Evolutionary conservation across 129 eudicot species (phyloP).

Genomic region (Saussurea involucrata): DNA sequence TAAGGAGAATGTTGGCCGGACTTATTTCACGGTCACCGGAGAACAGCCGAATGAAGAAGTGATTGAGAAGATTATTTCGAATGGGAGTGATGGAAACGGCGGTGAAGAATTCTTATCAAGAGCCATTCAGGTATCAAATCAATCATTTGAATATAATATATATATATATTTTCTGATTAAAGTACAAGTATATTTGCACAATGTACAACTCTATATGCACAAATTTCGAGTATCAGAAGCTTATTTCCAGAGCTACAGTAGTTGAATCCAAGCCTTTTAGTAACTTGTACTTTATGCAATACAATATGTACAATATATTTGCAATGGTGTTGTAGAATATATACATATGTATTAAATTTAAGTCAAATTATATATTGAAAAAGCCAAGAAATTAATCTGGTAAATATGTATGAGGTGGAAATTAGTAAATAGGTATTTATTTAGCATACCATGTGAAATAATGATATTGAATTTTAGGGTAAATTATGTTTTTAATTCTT

Average conservation of each 20-base stretch:
- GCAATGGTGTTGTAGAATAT: no score
- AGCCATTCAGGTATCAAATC: constrained; percentile 69
- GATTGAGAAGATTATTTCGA: constrained; percentile 68
- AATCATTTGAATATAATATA: not conserved
- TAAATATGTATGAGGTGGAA: no score
- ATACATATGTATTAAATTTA: no score
- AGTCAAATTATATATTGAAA: no score
- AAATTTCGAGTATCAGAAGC: not conserved
- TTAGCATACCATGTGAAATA: no score
- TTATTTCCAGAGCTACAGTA: not conserved
- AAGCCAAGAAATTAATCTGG: no score
- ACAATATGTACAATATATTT: not conserved
- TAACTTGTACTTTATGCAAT: not conserved
- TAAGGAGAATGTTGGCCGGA: constrained; percentile 79
- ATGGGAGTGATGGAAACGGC: constrained; percentile 52
- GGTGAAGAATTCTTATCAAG: constrained; percentile 67
- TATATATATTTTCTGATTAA: no score
- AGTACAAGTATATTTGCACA: no score
- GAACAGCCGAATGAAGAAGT: constrained; percentile 70
- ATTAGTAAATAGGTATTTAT: no score
- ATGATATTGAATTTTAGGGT: no score
- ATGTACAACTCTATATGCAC: not conserved
- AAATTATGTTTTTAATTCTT: no score
- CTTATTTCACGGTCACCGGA: constrained; percentile 84
- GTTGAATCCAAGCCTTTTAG: not conserved